phyloP scores from a whole-genome alignment of 306 rosid genomes.

The Sphenostylis stenocarpa region DNA sequence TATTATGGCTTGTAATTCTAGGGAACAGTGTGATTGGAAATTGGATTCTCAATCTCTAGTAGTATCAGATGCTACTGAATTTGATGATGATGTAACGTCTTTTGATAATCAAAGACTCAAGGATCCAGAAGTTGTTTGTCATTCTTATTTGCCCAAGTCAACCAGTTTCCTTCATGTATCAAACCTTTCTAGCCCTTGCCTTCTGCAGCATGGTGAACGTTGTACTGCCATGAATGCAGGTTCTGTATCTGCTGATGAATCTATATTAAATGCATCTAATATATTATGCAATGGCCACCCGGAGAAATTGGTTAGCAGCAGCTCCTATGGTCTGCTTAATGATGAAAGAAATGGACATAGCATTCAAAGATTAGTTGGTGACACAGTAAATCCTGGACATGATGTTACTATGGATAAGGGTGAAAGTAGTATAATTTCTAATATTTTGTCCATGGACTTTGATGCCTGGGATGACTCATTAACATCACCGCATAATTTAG shows the following conservation, averaged over 20 bases:
- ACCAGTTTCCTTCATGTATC: slow-evolving; percentile 50
- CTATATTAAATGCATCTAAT: slow-evolving; percentile 47
- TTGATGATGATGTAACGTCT: slow-evolving; percentile 82
- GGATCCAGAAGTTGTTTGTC: slow-evolving; percentile 82
- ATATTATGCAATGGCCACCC: slow-evolving; percentile 58
- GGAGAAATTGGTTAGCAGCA: slow-evolving; percentile 52
- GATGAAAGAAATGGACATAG: slow-evolving; percentile 55
- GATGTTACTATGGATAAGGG: slow-evolving; percentile 69
- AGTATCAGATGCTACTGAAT: slow-evolving; percentile 39
- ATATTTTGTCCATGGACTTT: slow-evolving; percentile 85
- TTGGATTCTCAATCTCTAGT: slow-evolving; percentile 47
- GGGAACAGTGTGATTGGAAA: slow-evolving; percentile 60
- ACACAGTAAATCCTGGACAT: slow-evolving; percentile 49
- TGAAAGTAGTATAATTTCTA: slow-evolving; percentile 90
- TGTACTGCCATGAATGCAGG: slow-evolving; percentile 49
- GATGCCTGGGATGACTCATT: slow-evolving; percentile 85
- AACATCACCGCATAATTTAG: slow-evolving; percentile 71
- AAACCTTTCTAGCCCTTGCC: slow-evolving; percentile 43
- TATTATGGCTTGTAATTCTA: slow-evolving; percentile 41
- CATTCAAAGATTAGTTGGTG: slow-evolving; percentile 56
- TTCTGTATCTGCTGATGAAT: slow-evolving; percentile 48
- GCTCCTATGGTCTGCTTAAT: slow-evolving; percentile 51
- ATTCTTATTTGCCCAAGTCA: slow-evolving; percentile 57
- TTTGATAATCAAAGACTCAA: slow-evolving; percentile 92
- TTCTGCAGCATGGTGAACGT: slow-evolving; percentile 47